Conservation (phyloP, 139 green algal species). For the Micractinium sp. region DNA sequence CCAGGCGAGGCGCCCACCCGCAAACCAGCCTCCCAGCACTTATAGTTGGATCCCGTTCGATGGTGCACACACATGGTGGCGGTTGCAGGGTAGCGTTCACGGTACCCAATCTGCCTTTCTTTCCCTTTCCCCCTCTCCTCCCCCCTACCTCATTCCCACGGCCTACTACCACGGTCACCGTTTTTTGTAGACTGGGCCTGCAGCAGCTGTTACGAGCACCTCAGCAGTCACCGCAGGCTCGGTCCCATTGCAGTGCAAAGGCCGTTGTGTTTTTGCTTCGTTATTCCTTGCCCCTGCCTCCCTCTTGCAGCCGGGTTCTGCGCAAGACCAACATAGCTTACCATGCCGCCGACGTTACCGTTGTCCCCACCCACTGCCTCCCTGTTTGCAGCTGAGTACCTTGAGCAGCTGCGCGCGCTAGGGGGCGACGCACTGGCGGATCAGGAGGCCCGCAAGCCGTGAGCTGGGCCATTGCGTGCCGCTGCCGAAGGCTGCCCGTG, state of each 20-base stretch:
- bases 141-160: too few species aligned
- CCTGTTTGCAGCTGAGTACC: slow-evolving; percentile 5
- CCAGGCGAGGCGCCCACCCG: not conserved
- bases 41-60: not conserved
- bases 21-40: not conserved
- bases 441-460: not conserved
- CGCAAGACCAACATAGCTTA: too few species aligned
- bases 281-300: not conserved
- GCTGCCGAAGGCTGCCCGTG: not conserved
- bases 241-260: not conserved
- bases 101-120: too few species aligned
- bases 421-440: not conserved
- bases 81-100: too few species aligned
- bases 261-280: too few species aligned
- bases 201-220: too few species aligned
- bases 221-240: too few species aligned
- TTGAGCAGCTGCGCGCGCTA: not conserved
- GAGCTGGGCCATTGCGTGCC: not conserved
- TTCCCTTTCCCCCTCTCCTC: too few species aligned
- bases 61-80: not conserved
- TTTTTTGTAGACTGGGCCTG: too few species aligned
- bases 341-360: too few species aligned
- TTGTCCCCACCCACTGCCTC: not conserved
- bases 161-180: too few species aligned
- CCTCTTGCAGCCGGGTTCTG: not conserved